These are phyloP conservation scores for Cutaneotrichosporon daszewskae DNA, from an alignment of 1,284 basidiomycete genomes.

Conservation along the genomic window DNA sequence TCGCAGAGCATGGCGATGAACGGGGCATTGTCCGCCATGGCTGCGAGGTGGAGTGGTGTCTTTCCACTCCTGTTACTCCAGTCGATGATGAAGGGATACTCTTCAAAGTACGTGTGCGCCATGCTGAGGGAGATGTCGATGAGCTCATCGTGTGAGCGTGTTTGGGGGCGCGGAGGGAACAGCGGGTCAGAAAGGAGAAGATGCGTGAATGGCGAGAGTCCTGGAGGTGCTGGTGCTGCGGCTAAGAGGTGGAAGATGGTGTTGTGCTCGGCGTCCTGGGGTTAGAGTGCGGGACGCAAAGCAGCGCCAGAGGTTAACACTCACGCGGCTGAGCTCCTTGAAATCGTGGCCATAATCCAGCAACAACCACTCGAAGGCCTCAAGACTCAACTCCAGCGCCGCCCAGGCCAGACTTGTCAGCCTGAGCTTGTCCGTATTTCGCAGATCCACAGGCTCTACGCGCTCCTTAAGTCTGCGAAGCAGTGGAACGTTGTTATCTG, in stretches of 20 bases:
- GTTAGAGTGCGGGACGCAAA: no score
- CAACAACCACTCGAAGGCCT: slow-evolving; percentile 82
- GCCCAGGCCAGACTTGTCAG: slow-evolving; percentile 85
- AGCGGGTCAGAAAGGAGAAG: slow-evolving; percentile 22
- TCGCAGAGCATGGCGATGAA: slow-evolving; percentile 70
- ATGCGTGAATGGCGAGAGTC: slow-evolving; percentile 23
- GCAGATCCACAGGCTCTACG: slow-evolving; percentile 67
- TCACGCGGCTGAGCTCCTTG: slow-evolving; percentile 76
- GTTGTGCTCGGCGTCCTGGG: slow-evolving; percentile 78
- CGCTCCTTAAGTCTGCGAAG: slow-evolving; percentile 69
- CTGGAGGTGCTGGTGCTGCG: slow-evolving; percentile 56
- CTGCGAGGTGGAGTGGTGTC: slow-evolving; percentile 81
- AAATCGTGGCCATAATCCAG: slow-evolving; percentile 80
- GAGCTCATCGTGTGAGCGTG: slow-evolving; percentile 18
- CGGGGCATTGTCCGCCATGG: slow-evolving; percentile 80
- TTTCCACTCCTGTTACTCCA: slow-evolving; percentile 84
- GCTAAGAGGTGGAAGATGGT: slow-evolving; percentile 83
- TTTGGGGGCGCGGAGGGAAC: slow-evolving; percentile 22
- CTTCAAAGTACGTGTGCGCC: slow-evolving; percentile 33
- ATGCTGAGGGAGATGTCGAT: slow-evolving; percentile 25
- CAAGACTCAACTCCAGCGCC: slow-evolving; percentile 72
- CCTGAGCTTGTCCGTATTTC: slow-evolving; percentile 68
- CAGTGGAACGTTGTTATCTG: slow-evolving; percentile 86
- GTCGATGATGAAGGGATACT: slow-evolving; percentile 67
- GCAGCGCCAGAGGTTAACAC: slow-evolving; percentile 31